Conservation (phyloP, 192 early-diverging fungal species). For the Umbelopsis isabellina region DNA sequence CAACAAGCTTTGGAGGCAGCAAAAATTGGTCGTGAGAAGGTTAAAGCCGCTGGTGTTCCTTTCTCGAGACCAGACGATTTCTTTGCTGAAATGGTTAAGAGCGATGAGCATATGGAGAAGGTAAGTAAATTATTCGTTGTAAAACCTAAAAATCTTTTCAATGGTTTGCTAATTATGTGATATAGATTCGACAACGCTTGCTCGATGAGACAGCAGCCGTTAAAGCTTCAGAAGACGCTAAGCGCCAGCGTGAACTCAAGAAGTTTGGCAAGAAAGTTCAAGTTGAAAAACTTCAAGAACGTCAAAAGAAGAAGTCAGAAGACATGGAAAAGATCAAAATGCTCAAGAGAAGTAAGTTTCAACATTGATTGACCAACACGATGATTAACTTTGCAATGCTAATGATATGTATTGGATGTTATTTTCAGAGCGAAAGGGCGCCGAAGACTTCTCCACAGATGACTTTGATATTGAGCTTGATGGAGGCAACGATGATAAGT, state of each 20-base stretch:
- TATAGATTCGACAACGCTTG: conserved; percentile 77
- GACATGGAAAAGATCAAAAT: conserved; percentile 91
- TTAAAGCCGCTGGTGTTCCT: conserved; percentile 67
- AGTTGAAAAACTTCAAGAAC: conserved; percentile 85
- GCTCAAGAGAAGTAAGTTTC: conserved; percentile 82
- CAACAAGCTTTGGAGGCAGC: conserved; percentile 87
- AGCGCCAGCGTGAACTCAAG: conserved; percentile 87
- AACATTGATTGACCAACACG: not conserved
- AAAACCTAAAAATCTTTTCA: not conserved
- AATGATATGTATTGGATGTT: not conserved
- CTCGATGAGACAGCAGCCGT: conserved; percentile 82
- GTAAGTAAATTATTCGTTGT: conserved; percentile 7
- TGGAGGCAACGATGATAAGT: conserved; percentile 30
- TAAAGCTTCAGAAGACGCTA: conserved; percentile 81
- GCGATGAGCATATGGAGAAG: conserved; percentile 91
- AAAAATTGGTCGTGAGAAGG: conserved; percentile 61
- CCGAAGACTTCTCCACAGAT: conserved; percentile 49
- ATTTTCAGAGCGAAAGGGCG: conserved; percentile 58
- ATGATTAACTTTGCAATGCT: not conserved
- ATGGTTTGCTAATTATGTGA: not conserved
- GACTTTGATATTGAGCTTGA: conserved; percentile 78
- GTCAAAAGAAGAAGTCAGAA: conserved; percentile 83
- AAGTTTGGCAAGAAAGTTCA: conserved; percentile 99
- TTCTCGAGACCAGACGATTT: conserved; percentile 92
- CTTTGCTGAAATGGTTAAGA: conserved; percentile 99